A percentile compares a stretch with the other conserved stretches of the same genome.
Conservation (phyloP, 768 basidiomycete species). For the Serpula lacrymans region DNA sequence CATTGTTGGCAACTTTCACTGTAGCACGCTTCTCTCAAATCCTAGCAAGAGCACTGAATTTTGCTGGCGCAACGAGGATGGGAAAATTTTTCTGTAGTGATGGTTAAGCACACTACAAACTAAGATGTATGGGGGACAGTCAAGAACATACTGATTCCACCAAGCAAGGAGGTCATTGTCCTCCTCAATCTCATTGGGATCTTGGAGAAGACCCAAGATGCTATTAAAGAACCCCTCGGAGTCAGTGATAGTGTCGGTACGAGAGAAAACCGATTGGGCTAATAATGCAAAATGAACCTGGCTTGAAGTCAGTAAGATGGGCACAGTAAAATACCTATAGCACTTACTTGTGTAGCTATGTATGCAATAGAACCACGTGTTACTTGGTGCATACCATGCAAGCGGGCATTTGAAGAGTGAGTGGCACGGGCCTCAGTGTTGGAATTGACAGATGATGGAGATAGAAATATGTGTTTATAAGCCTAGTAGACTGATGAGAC, state of each 20-base stretch:
- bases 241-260: neutral
- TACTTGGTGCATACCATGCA: constrained; percentile 11
- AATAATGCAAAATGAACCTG: neutral
- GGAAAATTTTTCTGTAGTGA: too few species aligned
- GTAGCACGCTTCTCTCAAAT: too few species aligned
- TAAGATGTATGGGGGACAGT: too few species aligned
- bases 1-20: too few species aligned
- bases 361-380: constrained; percentile 2
- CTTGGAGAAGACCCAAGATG: constrained; percentile 10
- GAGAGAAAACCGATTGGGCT: neutral
- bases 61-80: too few species aligned
- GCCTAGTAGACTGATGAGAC: constrained; percentile 9
- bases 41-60: too few species aligned
- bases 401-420: constrained; percentile 6
- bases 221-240: constrained; percentile 2
- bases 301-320: neutral
- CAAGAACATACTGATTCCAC: neutral
- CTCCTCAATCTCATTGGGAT: constrained; percentile 9
- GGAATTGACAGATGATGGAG: constrained; percentile 23
- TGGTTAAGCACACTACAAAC: too few species aligned
- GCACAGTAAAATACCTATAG: neutral
- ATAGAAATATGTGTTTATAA: constrained; percentile 22
- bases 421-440: constrained; percentile 12
- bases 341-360: neutral
- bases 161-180: neutral